A percentile compares a stretch with the other conserved stretches of the same genome.
phyloP scores from a whole-genome alignment of 1,284 basidiomycete genomes.

The Boletellus dicymbophilus region DNA sequence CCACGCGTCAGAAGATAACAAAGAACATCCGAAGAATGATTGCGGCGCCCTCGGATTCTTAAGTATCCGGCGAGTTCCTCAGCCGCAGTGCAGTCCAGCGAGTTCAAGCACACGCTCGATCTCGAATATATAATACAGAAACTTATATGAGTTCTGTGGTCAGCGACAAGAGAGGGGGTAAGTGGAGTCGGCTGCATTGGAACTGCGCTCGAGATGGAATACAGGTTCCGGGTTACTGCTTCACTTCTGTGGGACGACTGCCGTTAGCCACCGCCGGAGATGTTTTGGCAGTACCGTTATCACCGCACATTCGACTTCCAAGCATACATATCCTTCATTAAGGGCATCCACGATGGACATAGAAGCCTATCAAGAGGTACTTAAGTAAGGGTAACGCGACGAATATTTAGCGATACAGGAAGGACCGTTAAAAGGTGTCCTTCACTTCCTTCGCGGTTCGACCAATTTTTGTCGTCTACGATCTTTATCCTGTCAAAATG shows the following conservation, averaged over 20 bases:
- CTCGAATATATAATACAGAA: too few relatives aligned
- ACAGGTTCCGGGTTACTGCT: conserved; percentile 5
- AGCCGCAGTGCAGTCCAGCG: too few relatives aligned
- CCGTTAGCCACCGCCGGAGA: conserved; percentile 18
- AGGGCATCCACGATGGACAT: conserved; percentile 9
- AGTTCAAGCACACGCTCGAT: too few relatives aligned
- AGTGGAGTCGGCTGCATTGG: conserved; percentile 1
- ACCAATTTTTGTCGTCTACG: conserved; percentile 5
- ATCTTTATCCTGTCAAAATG: conserved; percentile 17
- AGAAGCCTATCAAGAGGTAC: conserved; percentile 13
- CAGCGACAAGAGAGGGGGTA: too few relatives aligned
- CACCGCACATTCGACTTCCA: conserved; percentile 24
- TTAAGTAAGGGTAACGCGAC: conserved; percentile 4
- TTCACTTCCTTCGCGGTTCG: neutral
- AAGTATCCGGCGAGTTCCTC: too few relatives aligned
- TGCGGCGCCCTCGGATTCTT: conserved; percentile 23
- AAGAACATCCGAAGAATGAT: conserved; percentile 20
- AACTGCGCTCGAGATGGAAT: conserved; percentile 5
- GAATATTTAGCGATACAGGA: too few relatives aligned
- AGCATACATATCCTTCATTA: conserved; percentile 1
- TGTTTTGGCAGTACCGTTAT: conserved; percentile 5
- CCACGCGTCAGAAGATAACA: conserved; percentile 13
- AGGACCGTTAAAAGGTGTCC: too few relatives aligned
- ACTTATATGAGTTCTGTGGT: too few relatives aligned
- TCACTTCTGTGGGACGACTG: conserved; percentile 13